These are phyloP conservation scores for Nemania sp. DNA, from an alignment of 2,329 filamentous ascomycete species.

Conservation along the genomic window DNA sequence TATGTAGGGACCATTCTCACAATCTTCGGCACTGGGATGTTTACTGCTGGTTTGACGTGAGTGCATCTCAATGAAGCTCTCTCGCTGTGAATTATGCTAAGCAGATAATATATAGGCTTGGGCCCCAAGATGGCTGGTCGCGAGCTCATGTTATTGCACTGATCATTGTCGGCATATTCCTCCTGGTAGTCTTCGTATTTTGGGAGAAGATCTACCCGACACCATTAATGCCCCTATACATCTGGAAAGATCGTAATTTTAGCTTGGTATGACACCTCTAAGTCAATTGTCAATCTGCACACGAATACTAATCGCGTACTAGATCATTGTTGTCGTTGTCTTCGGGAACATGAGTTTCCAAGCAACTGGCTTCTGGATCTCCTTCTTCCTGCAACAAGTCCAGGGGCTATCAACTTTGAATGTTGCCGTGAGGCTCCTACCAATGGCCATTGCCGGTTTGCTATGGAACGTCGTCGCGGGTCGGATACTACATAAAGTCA, in stretches of 20 bases:
- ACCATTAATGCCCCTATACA: conserved; percentile 57
- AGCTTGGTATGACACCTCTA: conserved; percentile 51
- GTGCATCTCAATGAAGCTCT: conserved; percentile 28
- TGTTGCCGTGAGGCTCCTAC: conserved; percentile 66
- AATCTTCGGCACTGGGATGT: conserved; percentile 66
- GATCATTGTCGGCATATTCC: conserved; percentile 59
- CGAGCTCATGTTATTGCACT: conserved; percentile 64
- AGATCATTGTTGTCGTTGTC: conserved; percentile 59
- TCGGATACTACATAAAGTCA: conserved; percentile 63
- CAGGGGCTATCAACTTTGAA: conserved; percentile 55
- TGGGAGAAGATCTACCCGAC: conserved; percentile 61
- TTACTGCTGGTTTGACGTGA: conserved; percentile 63
- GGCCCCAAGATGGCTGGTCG: conserved; percentile 64
- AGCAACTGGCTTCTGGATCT: conserved; percentile 63
- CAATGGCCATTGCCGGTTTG: conserved; percentile 66
- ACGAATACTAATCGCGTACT: conserved; percentile 4
- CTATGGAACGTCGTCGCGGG: conserved; percentile 66
- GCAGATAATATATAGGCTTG: conserved; percentile 41
- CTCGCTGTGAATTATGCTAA: conserved; percentile 9
- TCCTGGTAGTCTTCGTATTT: conserved; percentile 60
- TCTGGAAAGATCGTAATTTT: conserved; percentile 66
- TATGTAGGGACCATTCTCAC: conserved; percentile 62
- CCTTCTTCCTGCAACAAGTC: conserved; percentile 66
- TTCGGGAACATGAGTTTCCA: conserved; percentile 67
- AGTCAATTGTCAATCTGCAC: conserved; percentile 4